These are phyloP conservation scores for Esteya vermicola DNA, from an alignment of 2,329 filamentous ascomycete species.

Conservation along the genomic window DNA sequence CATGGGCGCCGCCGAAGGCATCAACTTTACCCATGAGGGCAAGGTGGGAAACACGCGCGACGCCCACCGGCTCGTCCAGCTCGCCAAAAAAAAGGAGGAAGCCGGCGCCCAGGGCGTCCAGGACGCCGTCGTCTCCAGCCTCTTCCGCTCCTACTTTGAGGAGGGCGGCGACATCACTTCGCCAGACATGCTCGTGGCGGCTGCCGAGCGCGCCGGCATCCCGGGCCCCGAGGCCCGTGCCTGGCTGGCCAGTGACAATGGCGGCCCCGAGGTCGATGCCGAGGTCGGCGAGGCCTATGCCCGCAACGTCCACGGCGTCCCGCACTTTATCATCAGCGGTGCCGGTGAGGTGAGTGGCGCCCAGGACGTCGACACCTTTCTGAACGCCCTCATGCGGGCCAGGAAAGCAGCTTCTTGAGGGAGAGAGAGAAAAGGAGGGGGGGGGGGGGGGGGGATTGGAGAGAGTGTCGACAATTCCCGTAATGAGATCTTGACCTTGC, in stretches of 20 bases:
- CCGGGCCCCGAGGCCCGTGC: conserved; percentile 33
- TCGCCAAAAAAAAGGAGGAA: conserved; percentile 36
- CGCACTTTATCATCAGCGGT: conserved; percentile 60
- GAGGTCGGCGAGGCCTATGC: conserved; percentile 38
- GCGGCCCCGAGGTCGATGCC: conserved; percentile 41
- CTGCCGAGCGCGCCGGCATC: conserved; percentile 39
- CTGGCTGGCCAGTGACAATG: conserved; percentile 39
- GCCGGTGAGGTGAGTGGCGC: conserved; percentile 55
- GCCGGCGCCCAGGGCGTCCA: conserved; percentile 1
- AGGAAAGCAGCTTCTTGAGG: conserved; percentile 16
- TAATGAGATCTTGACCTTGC: no score
- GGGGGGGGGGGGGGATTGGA: no score
- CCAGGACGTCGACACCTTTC: conserved; percentile 53
- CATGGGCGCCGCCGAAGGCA: conserved; percentile 52
- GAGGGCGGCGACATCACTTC: conserved; percentile 49
- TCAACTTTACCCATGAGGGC: conserved; percentile 59
- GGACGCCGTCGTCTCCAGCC: conserved; percentile 39
- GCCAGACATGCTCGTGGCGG: conserved; percentile 32
- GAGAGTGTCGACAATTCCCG: no score
- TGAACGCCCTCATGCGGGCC: conserved; percentile 47
- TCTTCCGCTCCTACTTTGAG: conserved; percentile 56
- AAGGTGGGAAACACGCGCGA: conserved; percentile 65
- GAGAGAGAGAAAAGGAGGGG: neutral
- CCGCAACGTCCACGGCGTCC: conserved; percentile 50
- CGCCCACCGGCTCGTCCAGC: conserved; percentile 62